A percentile compares a stretch with the other conserved stretches of the same genome.
Evolutionary conservation across 2,329 filamentous ascomycete species (phyloP).

Genomic region (Penicillium sp.): DNA sequence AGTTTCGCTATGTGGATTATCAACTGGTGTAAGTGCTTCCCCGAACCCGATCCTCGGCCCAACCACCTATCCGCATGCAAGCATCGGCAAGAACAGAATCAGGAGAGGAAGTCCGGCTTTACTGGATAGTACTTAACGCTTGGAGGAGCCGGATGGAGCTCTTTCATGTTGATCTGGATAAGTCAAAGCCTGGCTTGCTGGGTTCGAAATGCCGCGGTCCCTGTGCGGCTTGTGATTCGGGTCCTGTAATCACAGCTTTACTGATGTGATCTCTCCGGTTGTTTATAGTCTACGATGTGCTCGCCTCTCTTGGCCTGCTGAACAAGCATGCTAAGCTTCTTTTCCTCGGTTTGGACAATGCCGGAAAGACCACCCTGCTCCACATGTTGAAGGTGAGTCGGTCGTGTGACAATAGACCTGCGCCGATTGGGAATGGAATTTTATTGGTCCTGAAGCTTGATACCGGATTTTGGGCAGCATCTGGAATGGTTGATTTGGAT

Average conservation of each 20-base stretch:
- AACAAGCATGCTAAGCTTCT: slow-evolving; percentile 97
- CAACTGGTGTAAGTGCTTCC: slow-evolving; percentile 76
- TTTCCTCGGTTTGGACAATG: slow-evolving; percentile 91
- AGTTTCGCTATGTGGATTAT: slow-evolving; percentile 76
- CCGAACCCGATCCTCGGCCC: slow-evolving; percentile 8
- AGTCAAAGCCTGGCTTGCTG: not conserved
- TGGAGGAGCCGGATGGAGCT: not conserved
- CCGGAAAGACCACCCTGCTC: slow-evolving; percentile 88
- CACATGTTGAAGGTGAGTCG: slow-evolving; percentile 87
- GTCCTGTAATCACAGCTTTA: not conserved
- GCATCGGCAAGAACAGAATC: not conserved
- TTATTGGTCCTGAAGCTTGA: not conserved
- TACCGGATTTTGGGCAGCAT: not conserved
- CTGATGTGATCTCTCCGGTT: slow-evolving; percentile 11
- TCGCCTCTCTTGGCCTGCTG: slow-evolving; percentile 80
- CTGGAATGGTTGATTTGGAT: not conserved
- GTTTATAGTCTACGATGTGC: slow-evolving; percentile 76
- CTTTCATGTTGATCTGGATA: not conserved
- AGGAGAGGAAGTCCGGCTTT: not conserved
- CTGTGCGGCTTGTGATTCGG: slow-evolving; percentile 2
- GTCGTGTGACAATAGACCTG: not conserved
- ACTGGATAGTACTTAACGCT: not conserved
- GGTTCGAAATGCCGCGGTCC: slow-evolving; percentile 9
- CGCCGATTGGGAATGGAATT: not conserved
- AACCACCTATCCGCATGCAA: slow-evolving; percentile 6